These are phyloP conservation scores for Hypoxylon sp. DNA, from an alignment of 2,329 filamentous ascomycete genomes.

Conservation along the genomic window DNA sequence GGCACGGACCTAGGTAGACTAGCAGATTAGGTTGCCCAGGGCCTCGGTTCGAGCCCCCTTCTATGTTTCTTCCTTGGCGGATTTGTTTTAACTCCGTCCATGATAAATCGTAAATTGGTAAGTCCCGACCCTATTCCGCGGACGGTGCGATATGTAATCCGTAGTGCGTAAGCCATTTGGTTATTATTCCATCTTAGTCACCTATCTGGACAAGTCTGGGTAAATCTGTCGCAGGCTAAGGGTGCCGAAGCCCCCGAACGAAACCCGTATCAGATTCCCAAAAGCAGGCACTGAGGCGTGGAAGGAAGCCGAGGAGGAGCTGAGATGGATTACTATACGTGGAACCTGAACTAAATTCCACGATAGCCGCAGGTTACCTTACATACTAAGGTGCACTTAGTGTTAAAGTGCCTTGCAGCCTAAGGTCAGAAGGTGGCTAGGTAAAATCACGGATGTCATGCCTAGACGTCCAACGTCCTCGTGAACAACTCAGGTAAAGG, in stretches of 20 bases:
- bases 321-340: constrained; percentile 39
- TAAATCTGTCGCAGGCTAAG: constrained; percentile 21
- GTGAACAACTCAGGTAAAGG: neutral
- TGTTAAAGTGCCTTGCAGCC: constrained; percentile 33
- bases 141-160: constrained; percentile 17
- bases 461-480: constrained; percentile 15
- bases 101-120: constrained; percentile 22
- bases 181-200: constrained; percentile 22
- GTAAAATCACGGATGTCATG: neutral
- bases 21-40: constrained; percentile 40
- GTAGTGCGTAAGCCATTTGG: constrained; percentile 34
- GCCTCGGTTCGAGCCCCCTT: constrained; percentile 33
- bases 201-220: constrained; percentile 3
- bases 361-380: constrained; percentile 41
- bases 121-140: neutral
- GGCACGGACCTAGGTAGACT: constrained; percentile 16
- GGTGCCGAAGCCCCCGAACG: constrained; percentile 30
- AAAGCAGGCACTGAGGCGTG: constrained; percentile 24
- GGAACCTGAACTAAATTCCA: constrained; percentile 30
- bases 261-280: constrained; percentile 16
- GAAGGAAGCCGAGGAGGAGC: constrained; percentile 39
- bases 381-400: neutral
- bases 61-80: constrained; percentile 24
- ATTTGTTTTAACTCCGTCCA: constrained; percentile 38
- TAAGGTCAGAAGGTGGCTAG: constrained; percentile 14